Conservation (phyloP, 148 eudicot genomes). For the Cornus suecica region DNA sequence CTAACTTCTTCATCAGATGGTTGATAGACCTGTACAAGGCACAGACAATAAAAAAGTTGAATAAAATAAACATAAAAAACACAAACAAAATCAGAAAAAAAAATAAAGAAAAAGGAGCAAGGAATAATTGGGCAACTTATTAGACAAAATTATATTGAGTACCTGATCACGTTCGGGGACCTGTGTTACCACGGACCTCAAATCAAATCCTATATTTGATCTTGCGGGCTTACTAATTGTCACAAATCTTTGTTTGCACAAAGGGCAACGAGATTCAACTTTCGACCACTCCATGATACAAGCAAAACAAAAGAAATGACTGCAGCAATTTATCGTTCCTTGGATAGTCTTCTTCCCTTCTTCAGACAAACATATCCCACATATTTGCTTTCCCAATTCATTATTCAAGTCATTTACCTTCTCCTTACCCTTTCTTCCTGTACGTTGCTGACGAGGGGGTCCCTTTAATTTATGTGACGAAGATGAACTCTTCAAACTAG, state of each 20-base stretch:
- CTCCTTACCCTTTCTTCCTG: constrained; percentile 69
- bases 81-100: constrained; percentile 13
- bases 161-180: constrained; percentile 98
- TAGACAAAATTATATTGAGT: constrained; percentile 1
- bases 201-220: constrained; percentile 38
- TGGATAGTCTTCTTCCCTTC: constrained; percentile 73
- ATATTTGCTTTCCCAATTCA: constrained; percentile 66
- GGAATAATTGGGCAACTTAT: neutral
- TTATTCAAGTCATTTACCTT: constrained; percentile 53
- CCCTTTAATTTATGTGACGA: constrained; percentile 33
- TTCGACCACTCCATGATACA: constrained; percentile 99
- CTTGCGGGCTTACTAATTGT: constrained; percentile 65
- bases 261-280: constrained; percentile 97
- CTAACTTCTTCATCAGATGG: constrained; percentile 94
- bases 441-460: constrained; percentile 6
- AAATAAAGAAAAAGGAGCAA: neutral
- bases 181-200: constrained; percentile 43
- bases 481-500: constrained; percentile 49
- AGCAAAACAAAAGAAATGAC: constrained; percentile 84
- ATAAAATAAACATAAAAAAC: neutral
- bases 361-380: constrained; percentile 94
- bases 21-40: constrained; percentile 70
- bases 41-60: neutral
- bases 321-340: constrained; percentile 85
- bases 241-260: constrained; percentile 87